Conservation (phyloP, 2,329 filamentous ascomycete species). For the Ascochyta rabiei region DNA sequence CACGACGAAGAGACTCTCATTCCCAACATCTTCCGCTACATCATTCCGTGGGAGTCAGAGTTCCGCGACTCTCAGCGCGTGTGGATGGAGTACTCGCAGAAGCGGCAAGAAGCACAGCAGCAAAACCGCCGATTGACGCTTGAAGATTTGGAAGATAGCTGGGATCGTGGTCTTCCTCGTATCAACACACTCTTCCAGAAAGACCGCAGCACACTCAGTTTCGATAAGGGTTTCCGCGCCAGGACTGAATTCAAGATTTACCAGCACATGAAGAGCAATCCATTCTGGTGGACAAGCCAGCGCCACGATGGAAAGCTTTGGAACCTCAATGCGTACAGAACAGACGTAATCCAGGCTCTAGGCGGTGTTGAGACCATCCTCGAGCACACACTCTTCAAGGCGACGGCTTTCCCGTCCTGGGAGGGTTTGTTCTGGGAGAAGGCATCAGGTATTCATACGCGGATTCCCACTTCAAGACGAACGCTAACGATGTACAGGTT, state of each 20-base stretch:
- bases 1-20: conserved; percentile 98
- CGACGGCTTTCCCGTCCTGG: conserved; percentile 95
- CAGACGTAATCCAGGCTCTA: conserved; percentile 94
- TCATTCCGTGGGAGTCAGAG: conserved; percentile 98
- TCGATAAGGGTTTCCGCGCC: conserved; percentile 97
- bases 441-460: conserved; percentile 52
- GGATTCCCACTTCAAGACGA: not conserved
- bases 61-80: conserved; percentile 99
- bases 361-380: conserved; percentile 98
- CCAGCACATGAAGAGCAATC: conserved; percentile 98
- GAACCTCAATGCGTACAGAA: conserved; percentile 95
- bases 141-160: conserved; percentile 96
- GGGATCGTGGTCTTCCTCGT: conserved; percentile 95
- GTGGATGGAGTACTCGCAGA: conserved; percentile 99
- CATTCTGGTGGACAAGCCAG: conserved; percentile 99
- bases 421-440: conserved; percentile 93
- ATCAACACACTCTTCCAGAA: conserved; percentile 99
- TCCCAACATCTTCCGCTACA: conserved; percentile 98
- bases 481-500: conserved; percentile 17
- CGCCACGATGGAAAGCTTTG: conserved; percentile 96
- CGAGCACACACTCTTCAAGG: conserved; percentile 95
- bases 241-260: conserved; percentile 98
- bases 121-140: conserved; percentile 94
- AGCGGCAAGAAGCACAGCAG: conserved; percentile 93
- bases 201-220: conserved; percentile 93